Base-by-base conservation (phyloP, 352 stramenopile species). In the Phytophthora podocarpi region DNA sequence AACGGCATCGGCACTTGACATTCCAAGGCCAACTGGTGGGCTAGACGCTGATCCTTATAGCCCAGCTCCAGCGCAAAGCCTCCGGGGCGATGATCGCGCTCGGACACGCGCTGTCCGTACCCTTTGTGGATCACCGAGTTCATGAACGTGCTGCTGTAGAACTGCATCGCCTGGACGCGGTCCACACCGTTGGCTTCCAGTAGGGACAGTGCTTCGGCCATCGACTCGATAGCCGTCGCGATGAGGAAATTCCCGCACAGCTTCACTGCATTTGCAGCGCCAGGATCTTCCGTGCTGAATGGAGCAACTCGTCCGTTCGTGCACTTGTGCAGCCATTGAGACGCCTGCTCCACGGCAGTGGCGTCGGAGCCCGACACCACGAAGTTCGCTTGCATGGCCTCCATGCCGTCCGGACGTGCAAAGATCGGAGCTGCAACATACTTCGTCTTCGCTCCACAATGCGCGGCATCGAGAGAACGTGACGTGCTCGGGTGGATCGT, bases 161-260 rank as follows among this genome's bases (percentile, higher is more conserved):
- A 87, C 47, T 87, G 42, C 75, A 90, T 91, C 20, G 87, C 81
- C 42, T 83, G 54, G 26, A 79, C 76, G n/a, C 85, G 78, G 42
- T 95, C 80, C 28, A 95, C 75, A 40, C 85, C 81, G 32, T 91
- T 76, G 26, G 70, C 70, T 64, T 95, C 85, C 18, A 85, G 67
- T 18, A 95, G 70, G 15, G 78, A 71, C 23, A 93, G 67, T 16
- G 78, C 72, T 41, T 95, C 85, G 4, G 74, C 81, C 71, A 95
- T 87, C 0, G 78, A 77, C 63, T 95, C 85, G 39, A 95, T 95
- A n/a, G 82, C 74, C 2, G 74, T 67, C 4, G 82, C 85, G 12
- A 95, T 93, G 15, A 95, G 56, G 47, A 93, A 95, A 54, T 95
- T 95, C 0, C 85, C 85, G 31, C 76, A 89, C 6, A 95, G 69